Conservation (phyloP, 106 monocot genomes). For the Dendrobium nobile region DNA sequence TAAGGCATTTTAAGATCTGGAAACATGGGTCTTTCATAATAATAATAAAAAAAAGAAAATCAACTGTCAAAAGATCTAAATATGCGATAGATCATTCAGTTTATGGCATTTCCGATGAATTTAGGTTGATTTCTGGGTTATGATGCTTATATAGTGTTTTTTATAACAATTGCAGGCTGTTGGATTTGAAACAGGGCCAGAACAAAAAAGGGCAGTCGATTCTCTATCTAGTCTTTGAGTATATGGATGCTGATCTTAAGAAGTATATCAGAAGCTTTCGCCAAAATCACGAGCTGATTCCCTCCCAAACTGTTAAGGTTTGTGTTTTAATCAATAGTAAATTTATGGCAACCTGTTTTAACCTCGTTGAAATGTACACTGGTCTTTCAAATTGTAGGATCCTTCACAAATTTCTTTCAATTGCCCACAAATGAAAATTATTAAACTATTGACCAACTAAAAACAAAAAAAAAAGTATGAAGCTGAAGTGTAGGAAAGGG, state of each 20-base stretch:
- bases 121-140: not conserved
- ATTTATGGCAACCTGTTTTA: not conserved
- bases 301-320: slow-evolving; percentile 62
- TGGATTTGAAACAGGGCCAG: slow-evolving; percentile 80
- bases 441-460: too few relatives aligned
- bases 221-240: slow-evolving; percentile 88
- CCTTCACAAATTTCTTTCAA: too few relatives aligned
- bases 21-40: too few relatives aligned
- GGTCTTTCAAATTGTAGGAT: too few relatives aligned
- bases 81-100: not conserved
- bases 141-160: not conserved
- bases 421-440: too few relatives aligned
- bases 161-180: slow-evolving; percentile 32
- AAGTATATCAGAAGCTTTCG: slow-evolving; percentile 79
- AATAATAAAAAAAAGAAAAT: too few relatives aligned
- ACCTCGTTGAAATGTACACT: not conserved
- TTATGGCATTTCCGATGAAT: not conserved
- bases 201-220: slow-evolving; percentile 86
- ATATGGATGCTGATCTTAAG: slow-evolving; percentile 91
- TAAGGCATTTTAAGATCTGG: too few relatives aligned
- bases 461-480: too few relatives aligned
- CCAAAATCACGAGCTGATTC: slow-evolving; percentile 36
- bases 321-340: not conserved
- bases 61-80: too few relatives aligned
- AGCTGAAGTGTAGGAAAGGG: too few relatives aligned